These are phyloP conservation scores for Ceratocystis ficicola DNA, from an alignment of 2,329 filamentous ascomycete genomes.

Conservation along the genomic window DNA sequence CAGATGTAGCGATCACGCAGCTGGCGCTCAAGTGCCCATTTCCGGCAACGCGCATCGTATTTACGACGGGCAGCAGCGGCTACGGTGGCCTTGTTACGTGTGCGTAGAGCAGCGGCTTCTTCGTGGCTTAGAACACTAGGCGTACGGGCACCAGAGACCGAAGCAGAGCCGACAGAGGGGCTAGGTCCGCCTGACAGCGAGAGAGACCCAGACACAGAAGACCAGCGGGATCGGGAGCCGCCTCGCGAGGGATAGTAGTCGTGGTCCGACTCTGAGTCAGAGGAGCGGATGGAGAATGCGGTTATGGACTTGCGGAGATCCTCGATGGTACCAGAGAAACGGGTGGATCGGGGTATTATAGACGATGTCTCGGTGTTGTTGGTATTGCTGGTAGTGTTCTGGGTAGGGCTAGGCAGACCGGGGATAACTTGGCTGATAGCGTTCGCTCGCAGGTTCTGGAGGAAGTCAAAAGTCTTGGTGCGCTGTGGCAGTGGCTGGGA, in stretches of 20 bases:
- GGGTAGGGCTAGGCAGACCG: conserved; percentile 16
- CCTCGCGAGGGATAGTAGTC: conserved; percentile 19
- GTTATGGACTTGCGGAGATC: conserved; percentile 23
- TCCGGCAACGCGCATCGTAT: conserved; percentile 15
- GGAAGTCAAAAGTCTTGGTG: conserved; percentile 19
- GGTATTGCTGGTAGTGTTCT: background rate
- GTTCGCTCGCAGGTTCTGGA: conserved; percentile 18
- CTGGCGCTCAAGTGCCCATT: conserved; percentile 19
- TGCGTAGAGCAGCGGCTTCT: background rate
- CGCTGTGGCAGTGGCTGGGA: conserved; percentile 10
- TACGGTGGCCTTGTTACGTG: conserved; percentile 14
- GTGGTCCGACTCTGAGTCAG: conserved; percentile 19
- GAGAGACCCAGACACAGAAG: conserved; percentile 16
- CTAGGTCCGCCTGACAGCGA: background rate
- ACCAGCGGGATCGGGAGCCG: conserved; percentile 16
- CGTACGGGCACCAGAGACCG: background rate
- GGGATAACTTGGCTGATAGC: conserved; percentile 12
- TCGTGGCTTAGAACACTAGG: conserved; percentile 8
- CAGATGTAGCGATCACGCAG: conserved; percentile 19
- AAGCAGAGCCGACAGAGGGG: background rate
- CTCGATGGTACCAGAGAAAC: conserved; percentile 22
- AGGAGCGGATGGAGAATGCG: conserved; percentile 21
- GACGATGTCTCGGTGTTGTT: background rate
- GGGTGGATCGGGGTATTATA: conserved; percentile 17
- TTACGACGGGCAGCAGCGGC: conserved; percentile 13